Evolutionary conservation across 2,329 filamentous ascomycete genomes (phyloP).

Genomic region (Endocalyx cinctus): DNA sequence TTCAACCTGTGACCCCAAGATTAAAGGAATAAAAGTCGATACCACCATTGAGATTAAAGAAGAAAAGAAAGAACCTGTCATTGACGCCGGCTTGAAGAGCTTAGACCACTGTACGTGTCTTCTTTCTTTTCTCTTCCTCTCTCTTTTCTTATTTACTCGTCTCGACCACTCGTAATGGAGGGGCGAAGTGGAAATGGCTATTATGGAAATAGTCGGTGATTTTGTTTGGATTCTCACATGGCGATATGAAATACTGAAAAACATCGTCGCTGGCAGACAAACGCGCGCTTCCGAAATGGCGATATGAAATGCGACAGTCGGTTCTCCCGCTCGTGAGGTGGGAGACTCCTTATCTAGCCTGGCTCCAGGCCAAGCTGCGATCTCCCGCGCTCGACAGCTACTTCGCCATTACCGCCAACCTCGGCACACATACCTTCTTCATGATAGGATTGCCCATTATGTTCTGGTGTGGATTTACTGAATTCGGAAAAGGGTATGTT

Average conservation of each 20-base stretch:
- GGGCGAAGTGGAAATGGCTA: too few relatives aligned
- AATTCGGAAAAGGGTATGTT: slow-evolving; percentile 79
- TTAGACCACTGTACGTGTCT: slow-evolving; percentile 68
- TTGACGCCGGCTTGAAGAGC: slow-evolving; percentile 75
- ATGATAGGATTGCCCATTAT: slow-evolving; percentile 92
- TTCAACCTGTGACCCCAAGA: slow-evolving; percentile 24
- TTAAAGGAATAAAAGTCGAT: slow-evolving; percentile 4
- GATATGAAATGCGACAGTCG: slow-evolving; percentile 75
- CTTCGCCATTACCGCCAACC: slow-evolving; percentile 93
- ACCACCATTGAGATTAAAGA: slow-evolving; percentile 10
- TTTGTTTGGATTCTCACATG: too few relatives aligned
- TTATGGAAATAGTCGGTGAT: too few relatives aligned
- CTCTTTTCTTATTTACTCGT: too few relatives aligned
- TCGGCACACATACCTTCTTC: slow-evolving; percentile 97
- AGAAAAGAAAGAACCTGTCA: slow-evolving; percentile 27
- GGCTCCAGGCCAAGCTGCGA: slow-evolving; percentile 74
- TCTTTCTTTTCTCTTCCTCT: slow-evolving; percentile 1
- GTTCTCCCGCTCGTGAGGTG: slow-evolving; percentile 83
- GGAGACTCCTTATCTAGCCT: slow-evolving; percentile 93
- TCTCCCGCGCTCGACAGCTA: slow-evolving; percentile 87
- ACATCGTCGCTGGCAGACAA: too few relatives aligned
- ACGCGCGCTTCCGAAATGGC: slow-evolving; percentile 78
- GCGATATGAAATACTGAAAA: too few relatives aligned
- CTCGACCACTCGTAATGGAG: too few relatives aligned
- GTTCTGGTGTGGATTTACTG: slow-evolving; percentile 92